Evolutionary conservation across 2,329 filamentous ascomycete genomes (phyloP).

Genomic region (Helotiales sp.): DNA sequence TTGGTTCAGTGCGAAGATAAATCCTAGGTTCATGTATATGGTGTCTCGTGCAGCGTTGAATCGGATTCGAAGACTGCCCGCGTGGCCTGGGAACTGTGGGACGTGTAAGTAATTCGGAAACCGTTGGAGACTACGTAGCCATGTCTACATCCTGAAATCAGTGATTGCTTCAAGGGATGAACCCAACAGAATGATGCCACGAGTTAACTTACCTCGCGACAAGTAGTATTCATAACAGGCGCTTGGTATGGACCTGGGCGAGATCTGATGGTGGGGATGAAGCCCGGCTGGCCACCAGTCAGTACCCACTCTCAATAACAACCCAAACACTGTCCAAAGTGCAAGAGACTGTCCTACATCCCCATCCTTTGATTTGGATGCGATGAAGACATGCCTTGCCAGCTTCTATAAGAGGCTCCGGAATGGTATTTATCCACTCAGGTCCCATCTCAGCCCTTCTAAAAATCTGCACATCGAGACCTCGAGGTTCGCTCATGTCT

Average conservation of each 20-base stretch:
- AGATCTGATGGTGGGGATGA: not conserved
- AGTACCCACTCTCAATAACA: no score
- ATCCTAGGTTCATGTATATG: not conserved
- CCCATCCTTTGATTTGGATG: no score
- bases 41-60: not conserved
- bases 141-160: not conserved
- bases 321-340: no score
- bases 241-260: not conserved
- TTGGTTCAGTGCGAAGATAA: not conserved
- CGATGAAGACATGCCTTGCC: no score
- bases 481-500: no score
- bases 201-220: not conserved
- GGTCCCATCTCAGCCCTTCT: not conserved
- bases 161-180: no score
- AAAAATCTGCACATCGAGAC: not conserved
- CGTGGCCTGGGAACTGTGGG: not conserved
- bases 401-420: no score
- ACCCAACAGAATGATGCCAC: no score
- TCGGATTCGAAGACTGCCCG: not conserved
- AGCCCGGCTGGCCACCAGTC: no score
- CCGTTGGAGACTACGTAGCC: not conserved
- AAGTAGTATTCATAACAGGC: not conserved
- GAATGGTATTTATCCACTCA: not conserved
- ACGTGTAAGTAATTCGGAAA: not conserved
- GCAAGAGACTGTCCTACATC: no score